Base-by-base conservation (phyloP, 2,329 filamentous ascomycete genomes). In the Epichloe brachyelytri region DNA sequence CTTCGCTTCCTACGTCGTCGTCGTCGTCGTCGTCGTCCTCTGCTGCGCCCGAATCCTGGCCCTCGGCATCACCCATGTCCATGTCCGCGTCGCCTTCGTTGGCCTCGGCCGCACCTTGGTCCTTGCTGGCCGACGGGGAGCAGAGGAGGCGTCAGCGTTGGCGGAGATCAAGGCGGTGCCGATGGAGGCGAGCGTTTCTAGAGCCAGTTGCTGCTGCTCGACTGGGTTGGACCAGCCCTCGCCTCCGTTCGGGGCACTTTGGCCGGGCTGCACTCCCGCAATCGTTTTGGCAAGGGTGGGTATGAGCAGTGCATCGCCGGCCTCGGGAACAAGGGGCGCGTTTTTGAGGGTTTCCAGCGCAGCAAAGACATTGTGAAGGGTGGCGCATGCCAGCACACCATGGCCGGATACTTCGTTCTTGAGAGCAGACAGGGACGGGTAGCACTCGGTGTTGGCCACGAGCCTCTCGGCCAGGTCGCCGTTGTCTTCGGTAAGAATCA, bases 161-260 rank as follows among this genome's bases (percentile, higher is more conserved):
- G 44, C 48, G 36, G 73, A 69, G 58, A 77, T 75, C 12, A 84
- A 67, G 44, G 70, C 72, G 3, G 79, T 83, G 41, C 79, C 80
- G 45, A 85, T 83, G 6, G 80, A 80, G 4, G 80, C 81, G 0
- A 83, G 68, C 15, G 81, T 77, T 62, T 85, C 79, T 0, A 85
- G 65, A 3, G 79, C 78, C 15, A 80, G 63, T 58, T 77, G 71
- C 48, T 77, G 63, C 39, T 74, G 70, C 55, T 78, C 75, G 7
- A 65, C 56, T 1, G 71, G 65, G 54, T 65, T 69, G 8, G 68
- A 67, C 59, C 66, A 71, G 51, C 64, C 65, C 51, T 62, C 63
- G 19, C 63, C 54, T 34, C 65, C 68, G 37, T 71, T 55, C 20
- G 57, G 49, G 39, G 53, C 41, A 38, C 37, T 53, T 60, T 58